A percentile compares a stretch with the other conserved stretches of the same genome.
Conservation (phyloP, 1,284 basidiomycete genomes). For the Sporisorium scitamineum region DNA sequence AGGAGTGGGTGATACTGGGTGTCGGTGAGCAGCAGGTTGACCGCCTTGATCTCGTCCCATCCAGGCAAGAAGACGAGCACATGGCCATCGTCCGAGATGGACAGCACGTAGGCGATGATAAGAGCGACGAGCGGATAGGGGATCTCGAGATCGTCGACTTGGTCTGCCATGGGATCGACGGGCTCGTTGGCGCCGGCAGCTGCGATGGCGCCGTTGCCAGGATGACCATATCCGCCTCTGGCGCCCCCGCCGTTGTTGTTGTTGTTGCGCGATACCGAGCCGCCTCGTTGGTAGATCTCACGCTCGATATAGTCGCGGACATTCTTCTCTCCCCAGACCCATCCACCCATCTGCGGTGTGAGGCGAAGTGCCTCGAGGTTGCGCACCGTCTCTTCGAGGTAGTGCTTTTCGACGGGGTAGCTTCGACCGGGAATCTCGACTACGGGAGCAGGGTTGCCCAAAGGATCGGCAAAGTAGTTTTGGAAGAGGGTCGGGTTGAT, state of each 20-base stretch:
- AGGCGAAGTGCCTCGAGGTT: conserved; percentile 52
- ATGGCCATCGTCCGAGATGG: conserved; percentile 83
- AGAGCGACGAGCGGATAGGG: conserved; percentile 86
- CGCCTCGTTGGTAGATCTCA: conserved; percentile 72
- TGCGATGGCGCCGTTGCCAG: conserved; percentile 28
- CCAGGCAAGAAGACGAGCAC: conserved; percentile 91
- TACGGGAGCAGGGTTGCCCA: conserved; percentile 76
- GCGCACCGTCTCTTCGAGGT: conserved; percentile 81
- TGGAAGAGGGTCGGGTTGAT: conserved; percentile 91
- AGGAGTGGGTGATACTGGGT: conserved; percentile 71
- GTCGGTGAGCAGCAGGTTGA: conserved; percentile 78
- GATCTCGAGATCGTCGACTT: conserved; percentile 81
- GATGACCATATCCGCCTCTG: conserved; percentile 18
- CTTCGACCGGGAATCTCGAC: conserved; percentile 91
- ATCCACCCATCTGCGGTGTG: conserved; percentile 71
- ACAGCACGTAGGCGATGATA: conserved; percentile 82
- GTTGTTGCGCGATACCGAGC: conserved; percentile 21
- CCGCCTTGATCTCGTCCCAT: conserved; percentile 90
- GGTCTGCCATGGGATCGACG: conserved; percentile 55
- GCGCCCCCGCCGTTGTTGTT: conserved; percentile 4
- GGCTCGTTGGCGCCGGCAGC: conserved; percentile 57
- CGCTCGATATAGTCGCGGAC: conserved; percentile 81
- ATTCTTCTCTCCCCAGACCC: conserved; percentile 82
- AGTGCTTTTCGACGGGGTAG: conserved; percentile 85
- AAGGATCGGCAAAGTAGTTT: conserved; percentile 80